These are phyloP conservation scores for Laguncularia racemosa DNA, from an alignment of 345 rosid genomes.

Conservation along the genomic window DNA sequence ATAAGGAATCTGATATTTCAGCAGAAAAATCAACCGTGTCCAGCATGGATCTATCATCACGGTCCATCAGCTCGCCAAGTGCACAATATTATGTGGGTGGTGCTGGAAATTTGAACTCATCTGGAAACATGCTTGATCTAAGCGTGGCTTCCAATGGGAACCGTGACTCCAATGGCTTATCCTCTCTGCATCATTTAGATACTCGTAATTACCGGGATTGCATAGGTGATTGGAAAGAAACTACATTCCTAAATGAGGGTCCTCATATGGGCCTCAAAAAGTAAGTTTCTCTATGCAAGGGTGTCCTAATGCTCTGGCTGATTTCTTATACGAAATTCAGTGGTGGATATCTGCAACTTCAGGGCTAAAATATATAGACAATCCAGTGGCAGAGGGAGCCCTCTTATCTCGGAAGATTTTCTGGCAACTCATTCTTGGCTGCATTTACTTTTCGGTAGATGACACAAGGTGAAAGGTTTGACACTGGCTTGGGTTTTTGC, in stretches of 20 bases:
- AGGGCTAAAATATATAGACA: no score
- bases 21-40: slow-evolving; percentile 17
- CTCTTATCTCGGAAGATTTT: slow-evolving; percentile 4
- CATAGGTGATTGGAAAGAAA: slow-evolving; percentile 23
- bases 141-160: slow-evolving; percentile 11
- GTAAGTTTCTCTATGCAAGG: background rate
- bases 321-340: slow-evolving; percentile 7
- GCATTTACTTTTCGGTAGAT: slow-evolving; percentile 14
- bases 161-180: slow-evolving; percentile 12
- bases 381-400: no score
- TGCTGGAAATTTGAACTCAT: slow-evolving; percentile 12
- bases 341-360: background rate
- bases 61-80: slow-evolving; percentile 13
- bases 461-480: background rate
- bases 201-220: slow-evolving; percentile 5
- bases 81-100: slow-evolving; percentile 11
- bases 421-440: slow-evolving; percentile 86
- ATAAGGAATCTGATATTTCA: slow-evolving; percentile 13
- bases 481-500: no score
- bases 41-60: slow-evolving; percentile 13
- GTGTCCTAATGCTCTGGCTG: slow-evolving; percentile 4
- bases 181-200: slow-evolving; percentile 13
- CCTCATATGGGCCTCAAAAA: slow-evolving; percentile 17
- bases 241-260: slow-evolving; percentile 21
- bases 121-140: slow-evolving; percentile 11